These are phyloP conservation scores for Erodium moschatum DNA, from an alignment of 441 rosid genomes.

Conservation along the genomic window DNA sequence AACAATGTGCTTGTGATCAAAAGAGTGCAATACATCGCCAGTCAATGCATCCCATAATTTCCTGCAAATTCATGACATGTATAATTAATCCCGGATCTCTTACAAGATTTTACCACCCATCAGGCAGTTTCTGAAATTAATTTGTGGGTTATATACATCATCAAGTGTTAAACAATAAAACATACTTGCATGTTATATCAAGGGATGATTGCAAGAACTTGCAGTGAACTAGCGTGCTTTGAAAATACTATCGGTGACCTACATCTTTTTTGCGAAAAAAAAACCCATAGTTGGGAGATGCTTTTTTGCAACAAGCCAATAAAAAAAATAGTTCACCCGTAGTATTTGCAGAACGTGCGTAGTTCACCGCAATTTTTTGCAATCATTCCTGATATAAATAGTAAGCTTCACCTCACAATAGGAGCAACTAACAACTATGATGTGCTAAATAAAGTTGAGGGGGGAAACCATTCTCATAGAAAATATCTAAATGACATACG, in stretches of 20 bases:
- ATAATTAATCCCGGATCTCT: neutral
- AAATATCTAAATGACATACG: constrained; percentile 36
- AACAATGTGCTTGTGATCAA: constrained; percentile 94
- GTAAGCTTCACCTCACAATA: neutral
- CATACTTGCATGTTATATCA: neutral
- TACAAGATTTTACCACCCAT: neutral
- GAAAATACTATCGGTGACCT: too few relatives aligned
- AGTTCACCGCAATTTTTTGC: too few relatives aligned
- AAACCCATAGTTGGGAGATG: too few relatives aligned
- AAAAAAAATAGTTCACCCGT: too few relatives aligned
- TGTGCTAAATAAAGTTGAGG: neutral
- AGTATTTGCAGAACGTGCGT: too few relatives aligned
- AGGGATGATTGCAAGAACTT: too few relatives aligned
- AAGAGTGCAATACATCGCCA: constrained; percentile 81
- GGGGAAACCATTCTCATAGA: neutral
- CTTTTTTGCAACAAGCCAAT: too few relatives aligned
- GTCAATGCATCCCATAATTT: constrained; percentile 95
- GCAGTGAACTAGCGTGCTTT: too few relatives aligned
- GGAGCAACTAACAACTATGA: neutral
- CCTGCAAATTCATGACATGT: constrained; percentile 34
- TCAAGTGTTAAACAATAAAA: neutral
- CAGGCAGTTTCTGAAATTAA: neutral
- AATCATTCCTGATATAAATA: neutral
- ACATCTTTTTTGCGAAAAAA: too few relatives aligned
- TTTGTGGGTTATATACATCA: neutral